A percentile compares a stretch with the other conserved stretches of the same genome.
Conservation (phyloP, 2,329 filamentous ascomycete species). For the Fusarium virguliforme region DNA sequence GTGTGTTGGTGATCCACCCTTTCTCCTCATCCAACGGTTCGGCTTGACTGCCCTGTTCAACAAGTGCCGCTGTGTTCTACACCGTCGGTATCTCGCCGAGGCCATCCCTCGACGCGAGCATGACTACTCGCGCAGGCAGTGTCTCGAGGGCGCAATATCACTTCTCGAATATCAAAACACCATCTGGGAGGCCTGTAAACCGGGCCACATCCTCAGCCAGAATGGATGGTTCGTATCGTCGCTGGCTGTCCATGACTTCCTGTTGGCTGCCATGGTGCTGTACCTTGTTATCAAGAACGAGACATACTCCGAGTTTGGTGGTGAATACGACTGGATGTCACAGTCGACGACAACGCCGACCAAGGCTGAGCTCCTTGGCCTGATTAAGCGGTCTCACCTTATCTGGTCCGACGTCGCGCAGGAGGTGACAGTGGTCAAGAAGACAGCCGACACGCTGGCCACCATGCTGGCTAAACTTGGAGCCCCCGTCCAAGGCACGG, state of each 20-base stretch:
- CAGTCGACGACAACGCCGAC: conserved; percentile 53
- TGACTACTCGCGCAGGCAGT: conserved; percentile 67
- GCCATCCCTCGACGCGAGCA: conserved; percentile 61
- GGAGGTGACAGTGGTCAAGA: conserved; percentile 60
- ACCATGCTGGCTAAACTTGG: conserved; percentile 64
- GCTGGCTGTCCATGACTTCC: conserved; percentile 72
- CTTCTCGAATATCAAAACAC: conserved; percentile 65
- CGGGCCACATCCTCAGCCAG: conserved; percentile 68
- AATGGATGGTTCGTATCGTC: conserved; percentile 72
- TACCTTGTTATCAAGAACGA: conserved; percentile 67
- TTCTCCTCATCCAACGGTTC: conserved; percentile 68
- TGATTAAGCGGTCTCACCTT: conserved; percentile 61
- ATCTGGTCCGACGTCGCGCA: conserved; percentile 63
- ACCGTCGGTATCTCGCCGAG: conserved; percentile 68
- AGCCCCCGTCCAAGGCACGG: conserved; percentile 47
- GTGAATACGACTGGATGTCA: conserved; percentile 56
- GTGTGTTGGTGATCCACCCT: conserved; percentile 64
- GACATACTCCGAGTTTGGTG: conserved; percentile 57
- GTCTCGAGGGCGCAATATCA: conserved; percentile 65
- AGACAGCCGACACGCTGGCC: conserved; percentile 63
- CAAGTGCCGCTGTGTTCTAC: conserved; percentile 70
- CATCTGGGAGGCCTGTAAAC: conserved; percentile 66
- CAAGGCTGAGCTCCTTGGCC: conserved; percentile 59
- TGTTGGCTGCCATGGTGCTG: conserved; percentile 74
- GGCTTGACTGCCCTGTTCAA: conserved; percentile 68